Evolutionary conservation across 192 early-diverging fungal genomes (phyloP).

Genomic region (Coemansia sp.): DNA sequence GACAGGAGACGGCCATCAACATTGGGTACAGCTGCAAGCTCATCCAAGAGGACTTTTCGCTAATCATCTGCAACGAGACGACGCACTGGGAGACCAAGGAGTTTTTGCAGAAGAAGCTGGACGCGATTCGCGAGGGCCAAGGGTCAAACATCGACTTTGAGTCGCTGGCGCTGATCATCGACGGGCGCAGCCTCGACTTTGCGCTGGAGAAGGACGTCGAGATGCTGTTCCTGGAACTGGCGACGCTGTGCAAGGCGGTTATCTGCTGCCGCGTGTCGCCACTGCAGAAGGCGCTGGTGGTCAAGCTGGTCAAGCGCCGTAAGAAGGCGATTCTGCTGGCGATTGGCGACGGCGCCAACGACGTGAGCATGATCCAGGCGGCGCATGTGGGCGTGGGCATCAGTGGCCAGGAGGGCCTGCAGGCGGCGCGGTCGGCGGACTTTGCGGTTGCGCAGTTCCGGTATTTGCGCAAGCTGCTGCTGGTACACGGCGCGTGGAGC

Average conservation of each 20-base stretch:
- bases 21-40: slow-evolving; percentile 97
- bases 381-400: slow-evolving; percentile 98
- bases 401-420: slow-evolving; percentile 91
- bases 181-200: slow-evolving; percentile 87
- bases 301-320: slow-evolving; percentile 94
- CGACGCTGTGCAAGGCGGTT: slow-evolving; percentile 89
- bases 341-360: slow-evolving; percentile 98
- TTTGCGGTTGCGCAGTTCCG: slow-evolving; percentile 99
- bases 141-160: slow-evolving; percentile 51
- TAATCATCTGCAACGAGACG: slow-evolving; percentile 88
- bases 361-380: slow-evolving; percentile 99
- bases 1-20: slow-evolving; percentile 98
- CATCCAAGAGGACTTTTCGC: slow-evolving; percentile 91
- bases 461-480: slow-evolving; percentile 87
- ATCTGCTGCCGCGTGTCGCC: slow-evolving; percentile 98
- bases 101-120: slow-evolving; percentile 82
- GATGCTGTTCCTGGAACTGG: slow-evolving; percentile 78
- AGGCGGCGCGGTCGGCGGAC: slow-evolving; percentile 93
- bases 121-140: slow-evolving; percentile 61
- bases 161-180: slow-evolving; percentile 89
- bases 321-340: slow-evolving; percentile 84
- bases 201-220: slow-evolving; percentile 85
- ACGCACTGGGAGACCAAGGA: slow-evolving; percentile 90
- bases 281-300: slow-evolving; percentile 95
- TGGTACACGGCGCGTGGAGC: slow-evolving; percentile 97